A percentile compares a stretch with the other conserved stretches of the same genome.
Evolutionary conservation across 108 stramenopile species (phyloP).

Genomic region (Nitzschia inconspicua): DNA sequence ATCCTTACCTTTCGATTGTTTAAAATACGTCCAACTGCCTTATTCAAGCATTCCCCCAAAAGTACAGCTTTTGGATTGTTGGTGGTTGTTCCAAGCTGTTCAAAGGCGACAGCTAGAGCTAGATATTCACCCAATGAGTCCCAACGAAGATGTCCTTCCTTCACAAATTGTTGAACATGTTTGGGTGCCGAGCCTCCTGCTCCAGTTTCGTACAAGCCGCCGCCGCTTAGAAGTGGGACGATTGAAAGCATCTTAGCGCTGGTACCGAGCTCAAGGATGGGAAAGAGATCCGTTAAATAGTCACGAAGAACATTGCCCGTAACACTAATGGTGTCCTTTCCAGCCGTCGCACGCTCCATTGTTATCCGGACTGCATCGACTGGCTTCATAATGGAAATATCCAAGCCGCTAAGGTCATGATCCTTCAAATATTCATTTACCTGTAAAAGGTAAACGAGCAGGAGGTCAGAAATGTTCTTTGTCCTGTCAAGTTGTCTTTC

Average conservation of each 20-base stretch:
- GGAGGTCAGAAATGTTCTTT: too few species aligned
- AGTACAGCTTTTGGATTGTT: conserved; percentile 69
- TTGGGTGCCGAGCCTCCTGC: conserved; percentile 94
- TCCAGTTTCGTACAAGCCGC: conserved; percentile 93
- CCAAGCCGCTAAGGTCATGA: conserved; percentile 80
- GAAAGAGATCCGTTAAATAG: conserved; percentile 91
- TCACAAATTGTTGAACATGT: conserved; percentile 90
- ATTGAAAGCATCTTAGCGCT: conserved; percentile 95
- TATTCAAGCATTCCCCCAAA: conserved; percentile 77
- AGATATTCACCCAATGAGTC: conserved; percentile 82
- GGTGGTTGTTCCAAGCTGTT: conserved; percentile 52
- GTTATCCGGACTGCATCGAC: conserved; percentile 81
- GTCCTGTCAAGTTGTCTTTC: too few species aligned
- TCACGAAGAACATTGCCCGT: conserved; percentile 95
- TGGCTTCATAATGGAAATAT: conserved; percentile 89
- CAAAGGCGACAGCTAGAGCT: conserved; percentile 79
- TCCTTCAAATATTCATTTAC: conserved; percentile 82
- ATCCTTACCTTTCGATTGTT: conserved; percentile 86
- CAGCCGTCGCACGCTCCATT: conserved; percentile 85
- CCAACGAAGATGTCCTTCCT: conserved; percentile 93
- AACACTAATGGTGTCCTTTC: conserved; percentile 89
- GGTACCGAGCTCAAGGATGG: conserved; percentile 91
- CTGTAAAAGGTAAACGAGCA: too few species aligned
- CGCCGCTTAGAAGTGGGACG: conserved; percentile 88
- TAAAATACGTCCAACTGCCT: conserved; percentile 86